Base-by-base conservation (phyloP, 2,329 filamentous ascomycete genomes). In the Chaetomium globosum region DNA sequence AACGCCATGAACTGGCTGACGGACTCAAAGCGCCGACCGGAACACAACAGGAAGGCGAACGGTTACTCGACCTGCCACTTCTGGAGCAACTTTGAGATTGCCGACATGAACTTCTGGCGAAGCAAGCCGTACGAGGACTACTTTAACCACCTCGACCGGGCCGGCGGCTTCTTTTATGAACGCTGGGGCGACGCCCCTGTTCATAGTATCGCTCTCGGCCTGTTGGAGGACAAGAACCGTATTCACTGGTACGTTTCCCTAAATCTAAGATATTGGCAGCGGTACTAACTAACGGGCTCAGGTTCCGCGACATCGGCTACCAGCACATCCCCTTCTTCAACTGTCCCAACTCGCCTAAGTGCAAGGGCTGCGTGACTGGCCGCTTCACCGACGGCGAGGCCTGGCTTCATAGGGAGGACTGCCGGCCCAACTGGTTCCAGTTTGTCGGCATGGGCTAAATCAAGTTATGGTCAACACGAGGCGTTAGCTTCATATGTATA, bases 241-340 rank as follows among this genome's bases (percentile, higher is more conserved):
- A 91, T 99, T 67, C 94, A 98, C 78, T 98, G 93, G 93, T 96
- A 80, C 68, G 89, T 53, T 8, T 8, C 52, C 26, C n/a, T 21
- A n/a, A 13, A 31, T n/a, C 3, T 53, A 13, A 48, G 8, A 21
- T 12, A 23, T 54, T 26, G 1, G 1, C 13, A 39, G 4, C 6
- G 7, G 31, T 23, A 28, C 53, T 67, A 59, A 61, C 59, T 67
- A 59, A 61, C 59, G 63, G 26, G 26, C 19, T 7, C 69, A 97
- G 93, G 93, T 99, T 99, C 89, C 93, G 94, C 61, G 95, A 99
- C 76, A 98, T 99, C 71, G 95, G 95, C 65, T 99, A 99, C 80
- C 93, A 97, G 74, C 95, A 99, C 73, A 93, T 98, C 61, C 95
- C 95, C 54, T 99, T 96, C 81, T 97, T 96, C 84, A 99, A 99